Evolutionary conservation across 768 basidiomycete genomes (phyloP).

Genomic region (Boletellus sp.): DNA sequence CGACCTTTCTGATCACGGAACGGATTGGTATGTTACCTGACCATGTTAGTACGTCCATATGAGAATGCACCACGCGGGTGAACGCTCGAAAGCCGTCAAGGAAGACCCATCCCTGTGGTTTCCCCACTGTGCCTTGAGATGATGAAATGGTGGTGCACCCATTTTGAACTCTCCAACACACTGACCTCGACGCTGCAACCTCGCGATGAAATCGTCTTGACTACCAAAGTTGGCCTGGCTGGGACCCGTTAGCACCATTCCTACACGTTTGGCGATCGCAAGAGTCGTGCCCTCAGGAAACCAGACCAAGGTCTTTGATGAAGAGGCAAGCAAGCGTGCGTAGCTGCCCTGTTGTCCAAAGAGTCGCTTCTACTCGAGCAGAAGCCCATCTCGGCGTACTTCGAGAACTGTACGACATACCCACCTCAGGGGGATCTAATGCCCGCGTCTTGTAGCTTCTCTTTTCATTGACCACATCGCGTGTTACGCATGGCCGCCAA

Average conservation of each 20-base stretch:
- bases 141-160: constrained; percentile 2
- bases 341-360: constrained; percentile 29
- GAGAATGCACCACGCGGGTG: constrained; percentile 19
- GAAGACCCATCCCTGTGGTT: constrained; percentile 37
- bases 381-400: constrained; percentile 26
- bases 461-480: constrained; percentile 36
- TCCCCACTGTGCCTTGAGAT: constrained; percentile 27
- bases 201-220: constrained; percentile 19
- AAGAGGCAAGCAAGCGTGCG: constrained; percentile 31
- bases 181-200: neutral
- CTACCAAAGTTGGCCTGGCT: constrained; percentile 37
- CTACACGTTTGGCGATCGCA: constrained; percentile 12
- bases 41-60: constrained; percentile 33
- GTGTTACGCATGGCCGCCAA: constrained; percentile 29
- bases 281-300: constrained; percentile 29
- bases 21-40: neutral
- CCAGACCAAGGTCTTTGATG: constrained; percentile 12
- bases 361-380: constrained; percentile 32
- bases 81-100: constrained; percentile 22
- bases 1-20: constrained; percentile 12
- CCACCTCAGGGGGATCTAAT: too few species aligned
- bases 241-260: constrained; percentile 24
- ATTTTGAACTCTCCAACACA: constrained; percentile 11
- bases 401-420: constrained; percentile 18
- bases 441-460: constrained; percentile 17